Evolutionary conservation across 148 eudicot genomes (phyloP).

Genomic region (Nepenthes gracilis): DNA sequence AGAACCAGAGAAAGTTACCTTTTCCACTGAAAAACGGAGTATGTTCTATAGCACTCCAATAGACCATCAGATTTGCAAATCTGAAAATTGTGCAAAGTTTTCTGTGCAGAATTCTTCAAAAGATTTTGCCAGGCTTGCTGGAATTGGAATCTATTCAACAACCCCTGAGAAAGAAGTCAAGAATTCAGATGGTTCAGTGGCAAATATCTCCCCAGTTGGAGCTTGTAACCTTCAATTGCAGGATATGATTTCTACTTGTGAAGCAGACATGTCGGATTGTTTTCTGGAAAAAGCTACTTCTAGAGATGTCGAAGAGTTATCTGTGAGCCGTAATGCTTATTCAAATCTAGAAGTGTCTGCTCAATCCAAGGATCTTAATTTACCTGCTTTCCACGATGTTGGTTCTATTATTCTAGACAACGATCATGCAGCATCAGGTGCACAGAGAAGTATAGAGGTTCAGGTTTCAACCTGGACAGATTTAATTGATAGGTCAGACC

Average conservation of each 20-base stretch:
- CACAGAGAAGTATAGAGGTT: slow-evolving; percentile 4
- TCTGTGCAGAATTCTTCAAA: slow-evolving; percentile 8
- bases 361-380: slow-evolving; percentile 8
- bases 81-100: slow-evolving; percentile 12
- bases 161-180: slow-evolving; percentile 12
- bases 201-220: slow-evolving; percentile 8
- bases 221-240: slow-evolving; percentile 12
- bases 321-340: slow-evolving; percentile 6
- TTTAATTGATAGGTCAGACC: slow-evolving; percentile 9
- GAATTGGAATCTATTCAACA: slow-evolving; percentile 3
- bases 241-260: slow-evolving; percentile 10
- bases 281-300: slow-evolving; percentile 3
- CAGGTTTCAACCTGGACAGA: slow-evolving; percentile 9
- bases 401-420: slow-evolving; percentile 6
- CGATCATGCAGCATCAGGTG: slow-evolving; percentile 9
- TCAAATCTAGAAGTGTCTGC: slow-evolving; percentile 10
- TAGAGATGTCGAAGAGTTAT: slow-evolving; percentile 8
- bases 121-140: slow-evolving; percentile 10
- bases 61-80: slow-evolving; percentile 6
- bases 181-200: slow-evolving; percentile 13
- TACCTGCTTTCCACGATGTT: slow-evolving; percentile 5
- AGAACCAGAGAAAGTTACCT: slow-evolving; percentile 6
- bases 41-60: slow-evolving; percentile 3
- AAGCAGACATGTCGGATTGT: slow-evolving; percentile 11
- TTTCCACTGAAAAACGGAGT: slow-evolving; percentile 8